phyloP scores from a whole-genome alignment of 2,329 filamentous ascomycete species.

The Remersonia thermophila region DNA sequence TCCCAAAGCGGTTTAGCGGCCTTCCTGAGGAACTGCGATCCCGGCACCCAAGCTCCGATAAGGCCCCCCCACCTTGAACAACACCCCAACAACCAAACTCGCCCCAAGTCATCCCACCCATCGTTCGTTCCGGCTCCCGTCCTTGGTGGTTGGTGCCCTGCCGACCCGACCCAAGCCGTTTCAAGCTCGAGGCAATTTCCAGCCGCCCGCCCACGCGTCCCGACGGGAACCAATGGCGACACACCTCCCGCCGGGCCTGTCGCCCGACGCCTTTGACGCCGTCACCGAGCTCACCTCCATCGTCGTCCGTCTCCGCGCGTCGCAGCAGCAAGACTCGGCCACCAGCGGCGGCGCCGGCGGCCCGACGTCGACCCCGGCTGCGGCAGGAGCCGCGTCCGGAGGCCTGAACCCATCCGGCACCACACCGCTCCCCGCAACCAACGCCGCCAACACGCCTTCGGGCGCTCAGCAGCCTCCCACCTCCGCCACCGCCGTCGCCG shows the following conservation, averaged over 20 bases:
- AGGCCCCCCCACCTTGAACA: too few relatives aligned
- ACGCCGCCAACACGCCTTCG: conserved; percentile 6
- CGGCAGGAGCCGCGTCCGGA: conserved; percentile 14
- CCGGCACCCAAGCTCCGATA: too few relatives aligned
- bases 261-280: conserved; percentile 74
- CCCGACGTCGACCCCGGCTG: not conserved
- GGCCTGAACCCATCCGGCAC: too few relatives aligned
- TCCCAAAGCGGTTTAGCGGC: conserved; percentile 3
- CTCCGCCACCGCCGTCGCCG: conserved; percentile 16
- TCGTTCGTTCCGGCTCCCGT: too few relatives aligned
- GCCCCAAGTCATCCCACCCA: too few relatives aligned
- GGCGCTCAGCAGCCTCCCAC: conserved; percentile 12
- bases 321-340: conserved; percentile 23
- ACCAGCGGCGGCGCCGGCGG: conserved; percentile 9
- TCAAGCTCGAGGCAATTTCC: too few relatives aligned
- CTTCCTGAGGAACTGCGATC: not conserved
- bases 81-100: too few relatives aligned
- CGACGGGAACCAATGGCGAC: conserved; percentile 12
- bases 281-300: conserved; percentile 71
- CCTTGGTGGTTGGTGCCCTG: too few relatives aligned
- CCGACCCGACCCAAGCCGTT: too few relatives aligned
- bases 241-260: conserved; percentile 50
- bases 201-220: too few relatives aligned
- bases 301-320: conserved; percentile 57
- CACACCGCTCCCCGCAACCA: too few relatives aligned